Percentiles rank a stretch among this genome's conserved stretches.
phyloP scores from a whole-genome alignment of 805 yeast genomes.

The Tetrapisispora phaffii region DNA sequence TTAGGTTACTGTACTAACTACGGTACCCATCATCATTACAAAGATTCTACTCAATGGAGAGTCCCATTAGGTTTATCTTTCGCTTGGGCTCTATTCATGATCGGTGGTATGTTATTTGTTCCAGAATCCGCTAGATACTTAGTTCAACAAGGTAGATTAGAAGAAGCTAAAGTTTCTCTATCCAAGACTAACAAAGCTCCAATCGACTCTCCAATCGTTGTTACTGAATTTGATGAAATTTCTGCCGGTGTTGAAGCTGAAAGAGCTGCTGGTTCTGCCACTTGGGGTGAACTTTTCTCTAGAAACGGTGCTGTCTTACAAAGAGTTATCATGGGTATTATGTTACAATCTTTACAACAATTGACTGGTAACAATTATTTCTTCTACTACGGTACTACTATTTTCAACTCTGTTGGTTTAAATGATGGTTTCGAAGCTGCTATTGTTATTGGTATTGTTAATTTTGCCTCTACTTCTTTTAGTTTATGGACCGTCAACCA shows the following conservation, averaged over 20 bases:
- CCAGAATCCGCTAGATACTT: slow-evolving; percentile 65
- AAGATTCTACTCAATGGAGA: slow-evolving; percentile 45
- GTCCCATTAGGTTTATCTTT: slow-evolving; percentile 48
- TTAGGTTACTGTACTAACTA: slow-evolving; percentile 59
- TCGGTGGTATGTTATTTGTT: slow-evolving; percentile 44
- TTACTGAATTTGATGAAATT: slow-evolving; percentile 44
- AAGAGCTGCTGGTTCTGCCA: slow-evolving; percentile 47
- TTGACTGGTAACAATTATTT: slow-evolving; percentile 54
- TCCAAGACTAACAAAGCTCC: slow-evolving; percentile 42
- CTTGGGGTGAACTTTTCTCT: slow-evolving; percentile 38
- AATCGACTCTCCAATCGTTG: slow-evolving; percentile 38
- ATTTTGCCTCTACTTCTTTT: slow-evolving; percentile 43
- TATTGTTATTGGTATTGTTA: slow-evolving; percentile 46
- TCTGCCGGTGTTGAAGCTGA: slow-evolving; percentile 52
- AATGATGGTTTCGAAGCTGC: slow-evolving; percentile 46
- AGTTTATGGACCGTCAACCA: slow-evolving; percentile 41
- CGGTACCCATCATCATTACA: slow-evolving; percentile 33
- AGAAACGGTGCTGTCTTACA: slow-evolving; percentile 52
- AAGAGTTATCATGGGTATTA: slow-evolving; percentile 39
- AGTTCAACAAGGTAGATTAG: slow-evolving; percentile 41
- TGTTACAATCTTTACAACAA: slow-evolving; percentile 53
- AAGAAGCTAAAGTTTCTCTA: slow-evolving; percentile 47
- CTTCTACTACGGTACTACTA: slow-evolving; percentile 48
- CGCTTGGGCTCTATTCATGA: slow-evolving; percentile 30
- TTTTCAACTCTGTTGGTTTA: slow-evolving; percentile 26